Evolutionary conservation across 768 basidiomycete species (phyloP), one percentile per base, ranked within the genome.

Genomic region (Hypholoma sublateritium): DNA sequence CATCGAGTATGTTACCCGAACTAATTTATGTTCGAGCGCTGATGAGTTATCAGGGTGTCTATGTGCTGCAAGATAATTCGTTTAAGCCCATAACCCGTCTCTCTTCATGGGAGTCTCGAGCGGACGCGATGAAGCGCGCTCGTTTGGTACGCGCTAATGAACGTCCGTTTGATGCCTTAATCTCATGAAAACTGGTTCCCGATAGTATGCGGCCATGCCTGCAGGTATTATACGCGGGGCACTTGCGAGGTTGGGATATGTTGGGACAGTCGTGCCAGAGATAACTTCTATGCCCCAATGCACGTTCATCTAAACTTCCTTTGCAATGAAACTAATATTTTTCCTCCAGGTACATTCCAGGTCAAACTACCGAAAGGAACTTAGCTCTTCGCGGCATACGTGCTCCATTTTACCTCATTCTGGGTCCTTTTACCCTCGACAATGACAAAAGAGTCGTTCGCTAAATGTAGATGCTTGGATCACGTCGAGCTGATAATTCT

Each of bases 61-160:
- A 95, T 60, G 95, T 97, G 3, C 78, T 98, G 1, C 94, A 96
- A 71, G 95, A 97, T 62, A 93, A 94, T 63, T 71, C 85, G 0
- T 97, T 97, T 75, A 93, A 89, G 63, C 92, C 95, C 0, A 84
- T 96, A 41, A 71, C 84, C 3, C 84, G 91, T 36, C 70, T 96
- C 41, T 94, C 93, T 2, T 90, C 91, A 1, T 88, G 87, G 81
- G 80, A 89, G 61, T 88, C 93, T 16, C 79, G 88, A 13, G 76
- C 85, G 16, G 89, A 92, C 47, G 86, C 93, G 11, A 73, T 89
- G 8, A 84, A 77, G 62, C 80, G 80, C 54, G 88, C 92, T 1
- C 88, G 80, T 71, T 62, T 90, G 54, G 94, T 95, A 22, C 16
- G 60, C 22, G 16, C 37, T 7, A 11, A 39, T 41, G 12, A 9